Percentiles rank a stretch among this genome's conserved stretches.
Conservation (phyloP, 2,329 filamentous ascomycete species). For the Atkinsonella texensis region DNA sequence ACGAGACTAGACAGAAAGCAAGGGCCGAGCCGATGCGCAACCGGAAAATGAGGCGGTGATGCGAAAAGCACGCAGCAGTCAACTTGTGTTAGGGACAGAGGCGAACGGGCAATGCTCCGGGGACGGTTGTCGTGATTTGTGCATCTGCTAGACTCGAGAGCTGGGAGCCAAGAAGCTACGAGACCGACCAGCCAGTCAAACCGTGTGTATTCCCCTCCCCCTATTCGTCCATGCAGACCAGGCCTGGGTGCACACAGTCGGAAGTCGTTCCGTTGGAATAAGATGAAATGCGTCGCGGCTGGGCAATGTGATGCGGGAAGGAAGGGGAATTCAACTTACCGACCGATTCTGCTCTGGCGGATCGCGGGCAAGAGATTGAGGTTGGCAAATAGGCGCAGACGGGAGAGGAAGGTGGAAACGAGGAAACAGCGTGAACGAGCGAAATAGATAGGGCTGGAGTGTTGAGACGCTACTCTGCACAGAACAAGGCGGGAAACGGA, state of each 20-base stretch:
- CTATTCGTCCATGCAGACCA: neutral
- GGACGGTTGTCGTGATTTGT: neutral
- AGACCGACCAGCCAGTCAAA: neutral
- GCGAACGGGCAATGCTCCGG: neutral
- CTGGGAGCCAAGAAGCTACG: neutral
- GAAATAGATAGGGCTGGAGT: neutral
- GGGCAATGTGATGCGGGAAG: neutral
- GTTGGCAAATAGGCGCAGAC: constrained; percentile 1
- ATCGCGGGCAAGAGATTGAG: constrained; percentile 1
- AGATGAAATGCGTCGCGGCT: neutral
- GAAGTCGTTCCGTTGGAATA: neutral
- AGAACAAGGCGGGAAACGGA: neutral
- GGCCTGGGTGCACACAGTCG: neutral
- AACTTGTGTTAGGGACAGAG: neutral
- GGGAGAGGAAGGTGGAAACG: neutral
- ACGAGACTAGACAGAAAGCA: neutral
- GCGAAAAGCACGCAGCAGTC: neutral
- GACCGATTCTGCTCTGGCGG: neutral
- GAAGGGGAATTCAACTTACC: constrained; percentile 1
- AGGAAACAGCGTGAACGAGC: neutral
- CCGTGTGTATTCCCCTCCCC: neutral
- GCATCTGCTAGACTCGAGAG: neutral
- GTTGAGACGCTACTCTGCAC: neutral
- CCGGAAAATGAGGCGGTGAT: neutral
- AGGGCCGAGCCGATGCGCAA: neutral